Percentiles rank a stretch among this genome's conserved stretches.
Conservation (phyloP, 139 green algal genomes). For the Chlamydomonas sphaeroides region DNA sequence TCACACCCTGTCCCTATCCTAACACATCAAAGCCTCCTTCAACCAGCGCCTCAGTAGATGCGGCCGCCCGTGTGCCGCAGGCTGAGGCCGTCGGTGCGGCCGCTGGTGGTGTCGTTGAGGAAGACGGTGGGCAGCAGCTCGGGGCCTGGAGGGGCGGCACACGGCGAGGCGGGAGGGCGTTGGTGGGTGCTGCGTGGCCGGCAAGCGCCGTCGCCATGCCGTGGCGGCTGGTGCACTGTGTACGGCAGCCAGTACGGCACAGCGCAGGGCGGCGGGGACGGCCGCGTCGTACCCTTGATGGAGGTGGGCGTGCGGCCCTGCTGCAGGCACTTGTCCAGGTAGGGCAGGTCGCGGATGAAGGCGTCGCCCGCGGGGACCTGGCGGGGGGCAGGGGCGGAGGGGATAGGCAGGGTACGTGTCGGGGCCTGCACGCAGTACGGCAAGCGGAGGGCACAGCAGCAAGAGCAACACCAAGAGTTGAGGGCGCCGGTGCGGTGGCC, state of each 20-base stretch:
- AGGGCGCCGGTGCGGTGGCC: no score
- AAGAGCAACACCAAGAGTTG: no score
- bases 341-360: slow-evolving; percentile 35
- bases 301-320: slow-evolving; percentile 23
- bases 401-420: no score
- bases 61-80: slow-evolving; percentile 31
- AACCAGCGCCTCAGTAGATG: background rate
- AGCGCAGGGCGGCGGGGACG: no score
- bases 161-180: no score
- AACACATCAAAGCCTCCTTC: no score
- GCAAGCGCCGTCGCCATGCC: no score
- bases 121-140: slow-evolving; percentile 41
- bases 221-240: background rate
- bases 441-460: no score
- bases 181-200: no score
- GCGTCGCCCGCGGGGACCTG: background rate
- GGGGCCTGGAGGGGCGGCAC: slow-evolving; percentile 5
- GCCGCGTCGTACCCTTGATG: slow-evolving; percentile 23
- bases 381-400: background rate
- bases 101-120: slow-evolving; percentile 39
- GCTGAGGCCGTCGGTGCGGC: background rate
- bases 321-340: slow-evolving; percentile 45
- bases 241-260: no score
- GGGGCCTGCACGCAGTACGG: background rate
- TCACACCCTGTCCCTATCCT: no score